These are phyloP conservation scores for Striga asiatica DNA, from an alignment of 257 asterid species.

Conservation along the genomic window DNA sequence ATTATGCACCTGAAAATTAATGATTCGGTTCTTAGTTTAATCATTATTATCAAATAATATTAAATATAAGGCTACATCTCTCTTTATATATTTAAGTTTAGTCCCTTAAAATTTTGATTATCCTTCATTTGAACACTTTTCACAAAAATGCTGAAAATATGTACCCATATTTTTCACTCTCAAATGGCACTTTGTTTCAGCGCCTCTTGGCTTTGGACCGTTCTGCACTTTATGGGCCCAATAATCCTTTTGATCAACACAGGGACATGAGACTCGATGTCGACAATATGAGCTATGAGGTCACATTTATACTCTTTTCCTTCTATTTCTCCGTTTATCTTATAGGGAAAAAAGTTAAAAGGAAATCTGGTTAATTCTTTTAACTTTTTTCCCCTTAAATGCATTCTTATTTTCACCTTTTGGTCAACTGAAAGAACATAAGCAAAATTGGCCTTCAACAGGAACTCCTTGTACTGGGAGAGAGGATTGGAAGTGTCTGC, in stretches of 20 bases:
- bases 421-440: constrained; percentile 5
- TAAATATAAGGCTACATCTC: no score
- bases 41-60: no score
- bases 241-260: constrained; percentile 40
- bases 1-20: neutral
- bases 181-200: constrained; percentile 21
- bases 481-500: constrained; percentile 53
- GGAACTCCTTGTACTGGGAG: constrained; percentile 67
- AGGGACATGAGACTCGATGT: constrained; percentile 56
- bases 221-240: constrained; percentile 28
- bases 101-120: neutral
- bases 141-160: neutral
- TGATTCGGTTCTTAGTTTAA: neutral
- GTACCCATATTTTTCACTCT: neutral
- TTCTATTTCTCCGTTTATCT: neutral
- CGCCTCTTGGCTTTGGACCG: constrained; percentile 25
- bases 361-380: no score
- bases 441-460: constrained; percentile 15
- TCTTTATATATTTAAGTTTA: no score
- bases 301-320: constrained; percentile 2
- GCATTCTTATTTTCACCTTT: neutral
- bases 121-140: neutral
- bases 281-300: constrained; percentile 69
- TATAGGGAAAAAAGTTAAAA: no score
- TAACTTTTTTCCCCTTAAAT: neutral